Evolutionary conservation across 176 grass and related monocot species (phyloP).

Genomic region (Calamus simplicifolius): DNA sequence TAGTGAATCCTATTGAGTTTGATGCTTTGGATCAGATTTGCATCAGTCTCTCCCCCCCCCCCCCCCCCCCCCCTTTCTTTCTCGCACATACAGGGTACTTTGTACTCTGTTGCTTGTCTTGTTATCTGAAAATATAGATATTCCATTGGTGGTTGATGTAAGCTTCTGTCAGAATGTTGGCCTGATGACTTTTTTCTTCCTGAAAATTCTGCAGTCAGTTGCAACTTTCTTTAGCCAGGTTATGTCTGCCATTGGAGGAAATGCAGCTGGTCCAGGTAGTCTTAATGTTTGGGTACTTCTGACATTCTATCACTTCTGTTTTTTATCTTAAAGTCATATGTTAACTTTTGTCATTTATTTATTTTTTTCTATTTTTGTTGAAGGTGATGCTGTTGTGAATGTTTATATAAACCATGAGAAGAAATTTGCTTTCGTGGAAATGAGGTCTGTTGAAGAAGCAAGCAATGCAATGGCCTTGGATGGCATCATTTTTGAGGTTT

Average conservation of each 20-base stretch:
- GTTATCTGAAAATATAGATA: too few relatives aligned
- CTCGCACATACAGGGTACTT: too few relatives aligned
- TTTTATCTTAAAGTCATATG: neutral
- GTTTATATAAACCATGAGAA: slow-evolving; percentile 99
- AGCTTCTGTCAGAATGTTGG: too few relatives aligned
- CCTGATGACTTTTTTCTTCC: slow-evolving; percentile 7
- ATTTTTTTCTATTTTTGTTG: neutral
- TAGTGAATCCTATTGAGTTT: too few relatives aligned
- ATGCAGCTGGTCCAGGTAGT: slow-evolving; percentile 88
- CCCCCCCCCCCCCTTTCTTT: too few relatives aligned
- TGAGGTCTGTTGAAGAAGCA: slow-evolving; percentile 99
- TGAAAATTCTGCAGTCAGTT: slow-evolving; percentile 53
- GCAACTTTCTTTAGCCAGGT: slow-evolving; percentile 94
- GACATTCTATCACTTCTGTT: neutral
- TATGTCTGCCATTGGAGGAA: slow-evolving; percentile 94
- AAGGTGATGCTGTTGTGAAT: slow-evolving; percentile 94
- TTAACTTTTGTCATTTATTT: slow-evolving; percentile 6
- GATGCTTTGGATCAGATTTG: too few relatives aligned
- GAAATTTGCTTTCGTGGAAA: slow-evolving; percentile 99
- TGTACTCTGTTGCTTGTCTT: too few relatives aligned
- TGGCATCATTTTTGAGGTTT: slow-evolving; percentile 87
- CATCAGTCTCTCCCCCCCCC: too few relatives aligned
- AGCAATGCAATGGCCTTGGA: slow-evolving; percentile 99
- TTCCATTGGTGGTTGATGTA: too few relatives aligned
- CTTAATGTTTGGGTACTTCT: neutral